Conservation (phyloP, 2,329 filamentous ascomycete genomes). For the Metarhizium brunneum region DNA sequence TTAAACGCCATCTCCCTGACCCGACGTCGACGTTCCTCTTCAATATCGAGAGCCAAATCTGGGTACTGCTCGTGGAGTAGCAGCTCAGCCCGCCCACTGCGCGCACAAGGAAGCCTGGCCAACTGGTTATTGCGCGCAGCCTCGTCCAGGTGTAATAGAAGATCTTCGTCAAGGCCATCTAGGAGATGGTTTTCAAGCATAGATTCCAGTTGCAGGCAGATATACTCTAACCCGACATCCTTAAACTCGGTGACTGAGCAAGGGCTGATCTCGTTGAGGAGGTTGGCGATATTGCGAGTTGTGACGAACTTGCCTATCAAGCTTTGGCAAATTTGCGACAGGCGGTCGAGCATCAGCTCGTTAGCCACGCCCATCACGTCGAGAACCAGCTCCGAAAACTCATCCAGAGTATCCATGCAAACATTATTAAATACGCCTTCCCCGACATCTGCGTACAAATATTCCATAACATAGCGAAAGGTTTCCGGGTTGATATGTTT, state of each 20-base stretch:
- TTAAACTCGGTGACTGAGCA: conserved; percentile 82
- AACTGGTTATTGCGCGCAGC: conserved; percentile 78
- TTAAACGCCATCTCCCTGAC: conserved; percentile 71
- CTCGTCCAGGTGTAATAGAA: conserved; percentile 72
- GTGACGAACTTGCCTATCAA: conserved; percentile 77
- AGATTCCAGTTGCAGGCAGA: conserved; percentile 82
- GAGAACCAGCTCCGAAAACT: conserved; percentile 81
- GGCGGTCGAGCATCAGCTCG: conserved; percentile 86
- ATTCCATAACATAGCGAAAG: conserved; percentile 70
- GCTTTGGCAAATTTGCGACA: conserved; percentile 84
- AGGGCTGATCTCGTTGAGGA: conserved; percentile 79
- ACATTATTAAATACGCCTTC: conserved; percentile 74
- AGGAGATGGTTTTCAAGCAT: conserved; percentile 87
- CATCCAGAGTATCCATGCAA: conserved; percentile 61
- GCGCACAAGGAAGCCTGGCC: conserved; percentile 64
- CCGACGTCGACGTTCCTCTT: conserved; percentile 59
- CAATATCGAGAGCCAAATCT: conserved; percentile 52
- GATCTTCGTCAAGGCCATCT: conserved; percentile 73
- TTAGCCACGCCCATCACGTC: conserved; percentile 87
- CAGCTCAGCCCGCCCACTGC: conserved; percentile 62
- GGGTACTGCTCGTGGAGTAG: conserved; percentile 57
- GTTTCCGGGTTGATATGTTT: conserved; percentile 65
- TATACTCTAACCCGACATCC: conserved; percentile 77
- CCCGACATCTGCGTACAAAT: conserved; percentile 77
- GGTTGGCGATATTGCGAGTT: conserved; percentile 72